Evolutionary conservation across 805 yeast species (phyloP), one percentile per base, ranked within the genome.

Genomic region (Monosporozyma unispora): DNA sequence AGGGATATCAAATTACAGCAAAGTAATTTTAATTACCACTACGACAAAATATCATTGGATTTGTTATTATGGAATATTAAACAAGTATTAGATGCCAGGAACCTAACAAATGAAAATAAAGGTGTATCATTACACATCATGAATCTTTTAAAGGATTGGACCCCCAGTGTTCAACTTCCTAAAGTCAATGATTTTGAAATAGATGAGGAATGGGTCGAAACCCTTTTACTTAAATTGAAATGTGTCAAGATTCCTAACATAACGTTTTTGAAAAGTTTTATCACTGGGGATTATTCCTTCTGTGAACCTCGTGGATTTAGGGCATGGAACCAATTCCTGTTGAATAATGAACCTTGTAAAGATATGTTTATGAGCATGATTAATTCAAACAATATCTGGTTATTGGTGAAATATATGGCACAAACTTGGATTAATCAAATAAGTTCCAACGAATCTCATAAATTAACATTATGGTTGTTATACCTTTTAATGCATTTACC

Each of bases 401-500:
- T 49, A 7, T 46, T 65, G 8, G 44, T 63, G 2, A 60, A 60
- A 28, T 62, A 56, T 46, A 57, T 64, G 61, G 46, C 53, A 1
- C 60, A 59, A 29, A 54, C 53, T 12, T 63, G 67, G 67, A 28
- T 62, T 4, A 58, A 56, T 35, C 55, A 50, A 11, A 55, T 64
- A 8, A 19, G 48, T 35, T 57, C 58, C 37, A 55, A 55, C 22
- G 48, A 49, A 9, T 18, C 31, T 5, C 46, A 49, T 12, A 50
- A 49, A 16, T 46, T 62, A 16, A 50, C 55, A 0, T 52, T 55
- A 43, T 63, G 68, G 67, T 44, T 63, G 14, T 50, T 62, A 4
- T 62, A 58, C 46, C 51, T 61, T 1, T 41, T 64, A n/a, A 19
- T 64, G 10, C 59, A 58, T 48, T 38, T 63, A n/a, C 66, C 65